A percentile compares a stretch with the other conserved stretches of the same genome.
phyloP scores from a whole-genome alignment of 768 basidiomycete genomes.

The Podaxis carcinomalis region DNA sequence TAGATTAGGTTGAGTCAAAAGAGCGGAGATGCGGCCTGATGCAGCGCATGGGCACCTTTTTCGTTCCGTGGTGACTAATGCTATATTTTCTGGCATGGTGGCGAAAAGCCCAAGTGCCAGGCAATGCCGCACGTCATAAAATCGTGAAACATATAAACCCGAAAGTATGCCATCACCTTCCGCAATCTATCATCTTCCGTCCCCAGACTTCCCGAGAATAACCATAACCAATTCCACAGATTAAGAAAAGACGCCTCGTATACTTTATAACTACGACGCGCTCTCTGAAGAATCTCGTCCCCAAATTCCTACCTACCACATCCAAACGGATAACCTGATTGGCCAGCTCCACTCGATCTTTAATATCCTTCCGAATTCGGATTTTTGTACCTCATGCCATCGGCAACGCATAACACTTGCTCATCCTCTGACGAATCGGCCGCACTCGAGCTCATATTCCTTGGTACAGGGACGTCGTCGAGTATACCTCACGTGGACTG shows the following conservation, averaged over 20 bases:
- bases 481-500: constrained; percentile 69
- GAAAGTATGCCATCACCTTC: not conserved
- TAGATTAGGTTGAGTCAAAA: constrained; percentile 1
- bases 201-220: not conserved
- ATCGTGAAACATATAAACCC: not conserved
- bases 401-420: not conserved
- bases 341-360: not conserved
- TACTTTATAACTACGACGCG: not conserved
- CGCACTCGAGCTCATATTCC: constrained; percentile 65
- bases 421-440: not conserved
- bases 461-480: constrained; percentile 80
- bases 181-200: not conserved
- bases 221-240: constrained; percentile 1
- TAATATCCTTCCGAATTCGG: not conserved
- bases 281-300: not conserved
- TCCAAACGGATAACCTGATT: not conserved
- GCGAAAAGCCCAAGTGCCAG: no score
- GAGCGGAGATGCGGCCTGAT: not conserved
- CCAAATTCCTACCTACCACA: not conserved
- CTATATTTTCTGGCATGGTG: not conserved
- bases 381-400: not conserved
- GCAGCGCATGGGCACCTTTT: not conserved
- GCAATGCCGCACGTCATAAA: not conserved
- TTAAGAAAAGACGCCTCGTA: not conserved
- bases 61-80: constrained; percentile 10